phyloP scores from a whole-genome alignment of 2,329 filamentous ascomycete genomes.

The Byssothecium circinans region DNA sequence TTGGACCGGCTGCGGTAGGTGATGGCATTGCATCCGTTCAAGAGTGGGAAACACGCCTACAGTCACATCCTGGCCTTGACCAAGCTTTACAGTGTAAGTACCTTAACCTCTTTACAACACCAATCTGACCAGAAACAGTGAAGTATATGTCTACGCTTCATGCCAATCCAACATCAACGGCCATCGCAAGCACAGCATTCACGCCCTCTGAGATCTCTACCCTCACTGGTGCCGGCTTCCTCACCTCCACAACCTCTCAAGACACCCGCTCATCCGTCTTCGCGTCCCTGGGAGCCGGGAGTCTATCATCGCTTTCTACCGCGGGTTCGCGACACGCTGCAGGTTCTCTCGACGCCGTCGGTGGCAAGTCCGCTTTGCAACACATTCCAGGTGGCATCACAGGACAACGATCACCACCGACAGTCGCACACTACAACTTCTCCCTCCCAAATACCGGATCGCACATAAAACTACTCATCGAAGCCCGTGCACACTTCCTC shows the following conservation, averaged over 20 bases:
- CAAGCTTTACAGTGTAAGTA: slow-evolving; percentile 43
- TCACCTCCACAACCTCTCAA: slow-evolving; percentile 55
- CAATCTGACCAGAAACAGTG: slow-evolving; percentile 24
- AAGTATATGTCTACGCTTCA: slow-evolving; percentile 58
- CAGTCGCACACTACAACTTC: slow-evolving; percentile 51
- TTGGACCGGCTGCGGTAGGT: slow-evolving; percentile 59
- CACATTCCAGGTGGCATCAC: slow-evolving; percentile 67
- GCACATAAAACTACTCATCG: slow-evolving; percentile 66
- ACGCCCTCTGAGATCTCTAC: slow-evolving; percentile 54
- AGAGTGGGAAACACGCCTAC: slow-evolving; percentile 50
- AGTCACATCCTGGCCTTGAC: slow-evolving; percentile 22
- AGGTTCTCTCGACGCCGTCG: slow-evolving; percentile 69
- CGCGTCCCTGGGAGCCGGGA: slow-evolving; percentile 45
- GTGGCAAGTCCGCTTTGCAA: slow-evolving; percentile 67
- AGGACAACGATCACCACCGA: slow-evolving; percentile 15
- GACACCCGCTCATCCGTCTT: slow-evolving; percentile 44
- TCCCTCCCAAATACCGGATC: slow-evolving; percentile 68
- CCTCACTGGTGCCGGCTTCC: slow-evolving; percentile 67
- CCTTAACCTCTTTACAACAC: neutral
- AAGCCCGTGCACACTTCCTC: slow-evolving; percentile 64
- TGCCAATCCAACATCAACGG: slow-evolving; percentile 53
- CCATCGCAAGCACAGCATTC: slow-evolving; percentile 48
- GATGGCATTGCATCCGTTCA: slow-evolving; percentile 64
- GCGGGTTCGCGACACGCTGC: slow-evolving; percentile 66
- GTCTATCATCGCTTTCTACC: slow-evolving; percentile 61